Percentiles rank a stretch among this genome's conserved stretches.
These are phyloP conservation scores for Globisporangium irregulare DNA, from an alignment of 352 stramenopile species.

Conservation along the genomic window DNA sequence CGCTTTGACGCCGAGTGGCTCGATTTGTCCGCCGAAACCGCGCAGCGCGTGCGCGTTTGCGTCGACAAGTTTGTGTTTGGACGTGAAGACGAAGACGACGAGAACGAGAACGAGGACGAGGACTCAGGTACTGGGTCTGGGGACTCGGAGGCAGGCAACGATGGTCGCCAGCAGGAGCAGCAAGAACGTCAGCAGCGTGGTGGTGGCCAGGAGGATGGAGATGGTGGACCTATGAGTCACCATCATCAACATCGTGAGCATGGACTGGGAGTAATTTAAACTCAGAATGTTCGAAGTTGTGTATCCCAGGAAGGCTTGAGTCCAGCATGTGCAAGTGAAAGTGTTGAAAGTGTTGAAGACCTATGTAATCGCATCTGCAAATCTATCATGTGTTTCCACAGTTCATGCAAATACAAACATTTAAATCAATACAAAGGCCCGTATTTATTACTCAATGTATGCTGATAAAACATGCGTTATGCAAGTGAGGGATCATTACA, in stretches of 20 bases:
- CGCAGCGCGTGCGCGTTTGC: constrained; percentile 22
- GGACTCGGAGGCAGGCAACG: background rate
- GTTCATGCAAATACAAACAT: constrained; percentile 4
- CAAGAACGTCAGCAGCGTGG: background rate
- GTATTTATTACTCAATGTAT: background rate
- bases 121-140: background rate
- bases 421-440: background rate
- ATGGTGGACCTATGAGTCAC: background rate
- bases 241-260: background rate
- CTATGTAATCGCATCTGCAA: background rate
- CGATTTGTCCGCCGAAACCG: constrained; percentile 25
- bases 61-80: constrained; percentile 23
- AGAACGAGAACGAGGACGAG: background rate
- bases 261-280: background rate
- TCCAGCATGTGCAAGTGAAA: constrained; percentile 11
- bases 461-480: background rate
- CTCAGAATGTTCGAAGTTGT: background rate
- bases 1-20: constrained; percentile 28
- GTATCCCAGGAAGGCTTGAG: background rate
- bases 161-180: background rate
- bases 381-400: background rate
- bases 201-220: background rate
- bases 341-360: background rate
- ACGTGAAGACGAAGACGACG: background rate
- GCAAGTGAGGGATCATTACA: background rate